Percentiles rank a stretch among this genome's conserved stretches.
These are phyloP conservation scores for Omphalotus olearius DNA, from an alignment of 1,284 basidiomycete species.

Conservation along the genomic window DNA sequence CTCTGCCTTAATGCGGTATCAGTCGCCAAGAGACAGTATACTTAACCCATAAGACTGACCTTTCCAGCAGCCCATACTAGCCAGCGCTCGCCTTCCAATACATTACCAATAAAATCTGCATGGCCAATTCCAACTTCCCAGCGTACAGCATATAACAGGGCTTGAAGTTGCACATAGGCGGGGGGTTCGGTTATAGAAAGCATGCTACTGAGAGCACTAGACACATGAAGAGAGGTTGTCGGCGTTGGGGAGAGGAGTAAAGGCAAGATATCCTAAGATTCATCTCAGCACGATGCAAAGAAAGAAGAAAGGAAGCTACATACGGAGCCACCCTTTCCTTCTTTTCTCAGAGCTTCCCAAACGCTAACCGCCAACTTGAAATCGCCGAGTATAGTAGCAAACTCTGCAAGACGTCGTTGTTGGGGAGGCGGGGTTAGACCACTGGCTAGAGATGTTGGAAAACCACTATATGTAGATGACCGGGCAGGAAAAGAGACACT, in stretches of 20 bases:
- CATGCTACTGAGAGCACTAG: slow-evolving; percentile 50
- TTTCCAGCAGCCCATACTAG: slow-evolving; percentile 75
- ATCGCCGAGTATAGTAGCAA: slow-evolving; percentile 91
- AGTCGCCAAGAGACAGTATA: slow-evolving; percentile 1
- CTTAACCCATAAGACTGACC: slow-evolving; percentile 39
- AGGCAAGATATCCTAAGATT: slow-evolving; percentile 65
- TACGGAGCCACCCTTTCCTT: slow-evolving; percentile 74
- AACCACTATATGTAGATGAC: slow-evolving; percentile 27
- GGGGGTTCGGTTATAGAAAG: slow-evolving; percentile 45
- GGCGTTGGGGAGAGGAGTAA: slow-evolving; percentile 63
- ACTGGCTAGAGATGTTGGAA: slow-evolving; percentile 3
- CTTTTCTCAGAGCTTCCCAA: slow-evolving; percentile 85
- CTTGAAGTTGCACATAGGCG: slow-evolving; percentile 58
- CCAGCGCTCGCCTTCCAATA: slow-evolving; percentile 75
- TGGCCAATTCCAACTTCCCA: slow-evolving; percentile 67
- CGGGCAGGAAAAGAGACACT: slow-evolving; percentile 39
- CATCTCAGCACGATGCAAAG: slow-evolving; percentile 7
- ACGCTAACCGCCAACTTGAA: slow-evolving; percentile 80
- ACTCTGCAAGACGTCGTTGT: slow-evolving; percentile 87
- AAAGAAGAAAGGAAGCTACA: slow-evolving; percentile 20
- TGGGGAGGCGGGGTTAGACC: slow-evolving; percentile 47
- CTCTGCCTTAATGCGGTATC: slow-evolving; percentile 54
- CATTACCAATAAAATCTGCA: slow-evolving; percentile 50
- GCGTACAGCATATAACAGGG: slow-evolving; percentile 61
- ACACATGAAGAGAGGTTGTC: slow-evolving; percentile 52